Percentiles rank a stretch among this genome's conserved stretches.
These are phyloP conservation scores for Terfezia claveryi DNA, from an alignment of 495 filamentous ascomycete species.

Conservation along the genomic window DNA sequence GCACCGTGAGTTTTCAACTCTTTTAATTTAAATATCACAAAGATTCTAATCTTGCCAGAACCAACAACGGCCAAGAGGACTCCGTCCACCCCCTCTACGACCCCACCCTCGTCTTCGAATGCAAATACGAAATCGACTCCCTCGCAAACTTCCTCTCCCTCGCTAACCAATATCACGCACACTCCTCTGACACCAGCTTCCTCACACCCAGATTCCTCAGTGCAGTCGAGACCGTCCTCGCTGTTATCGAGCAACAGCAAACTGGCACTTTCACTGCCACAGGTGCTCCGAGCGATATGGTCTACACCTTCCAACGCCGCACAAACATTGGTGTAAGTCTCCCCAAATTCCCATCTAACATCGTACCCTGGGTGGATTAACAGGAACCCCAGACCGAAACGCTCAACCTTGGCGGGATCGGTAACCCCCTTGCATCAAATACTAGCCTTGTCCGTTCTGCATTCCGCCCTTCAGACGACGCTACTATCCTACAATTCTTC, in stretches of 20 bases:
- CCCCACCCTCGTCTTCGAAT: conserved; percentile 71
- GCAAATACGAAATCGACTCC: conserved; percentile 97
- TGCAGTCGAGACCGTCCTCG: conserved; percentile 52
- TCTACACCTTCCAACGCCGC: conserved; percentile 62
- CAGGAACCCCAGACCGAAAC: conserved; percentile 44
- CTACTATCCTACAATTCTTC: conserved; percentile 87
- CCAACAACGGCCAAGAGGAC: conserved; percentile 57
- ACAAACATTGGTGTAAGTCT: conserved; percentile 38
- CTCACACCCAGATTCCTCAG: conserved; percentile 57
- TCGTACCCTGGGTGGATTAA: no score
- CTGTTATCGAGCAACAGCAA: conserved; percentile 55
- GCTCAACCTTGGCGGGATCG: conserved; percentile 54
- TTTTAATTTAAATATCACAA: not conserved
- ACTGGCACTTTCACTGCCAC: conserved; percentile 51
- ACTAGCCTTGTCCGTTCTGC: conserved; percentile 78
- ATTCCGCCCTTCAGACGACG: conserved; percentile 92
- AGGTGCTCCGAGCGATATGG: conserved; percentile 38
- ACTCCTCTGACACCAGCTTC: conserved; percentile 56
- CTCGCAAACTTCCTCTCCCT: conserved; percentile 77
- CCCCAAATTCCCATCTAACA: not conserved
- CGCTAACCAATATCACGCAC: conserved; percentile 62
- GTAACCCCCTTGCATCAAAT: conserved; percentile 69
- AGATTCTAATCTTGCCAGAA: conserved; percentile 10
- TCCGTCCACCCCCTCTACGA: conserved; percentile 71
- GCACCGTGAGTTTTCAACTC: conserved; percentile 21